Evolutionary conservation across 202 grass and related monocot genomes (phyloP), one percentile per base, ranked within the genome.

Genomic region (Musa balbisiana): DNA sequence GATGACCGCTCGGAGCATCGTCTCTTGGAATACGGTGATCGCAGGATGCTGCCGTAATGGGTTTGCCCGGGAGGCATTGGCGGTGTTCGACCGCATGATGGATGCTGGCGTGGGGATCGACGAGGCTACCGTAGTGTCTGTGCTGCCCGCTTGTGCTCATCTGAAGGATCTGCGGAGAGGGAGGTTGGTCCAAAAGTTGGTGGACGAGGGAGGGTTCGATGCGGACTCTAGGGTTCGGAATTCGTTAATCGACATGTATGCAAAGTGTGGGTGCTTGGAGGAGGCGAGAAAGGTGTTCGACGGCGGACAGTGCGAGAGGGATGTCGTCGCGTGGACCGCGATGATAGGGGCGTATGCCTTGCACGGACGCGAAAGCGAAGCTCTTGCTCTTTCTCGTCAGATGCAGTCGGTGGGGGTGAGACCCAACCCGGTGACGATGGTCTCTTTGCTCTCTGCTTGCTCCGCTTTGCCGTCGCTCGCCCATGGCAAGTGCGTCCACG

Each of bases 191-290:
- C 87, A 89, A 53, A 5, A 70, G 78, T 62, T 89, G 83, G 78
- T 74, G 27, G 85, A 82, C 26, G 83, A 72, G 76, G 76, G 62
- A 64, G 78, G 87, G 24, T 79, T 92, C 24, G 84, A 16, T 53
- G 59, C 15, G n/a, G 85, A 87, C 59, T 75, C 72, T 9, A 63
- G 51, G 1, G 90, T 92, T 51, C 81, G 79, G 55, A 89, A 89
- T 2, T 79, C 87, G 11, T 72, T 92, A 80, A 82, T 92, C 3
- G 87, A 92, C 58, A 92, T 92, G 90, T 92, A 92, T 10, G 84
- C 87, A 3, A 92, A 87, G 55, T 92, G 90, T 2, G 80, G 80
- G 78, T 83, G 72, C 52, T 71, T 92, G 74, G 71, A 80, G 52
- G 87, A 87, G 49, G 84, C 90, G 58, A 53, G 71, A 3, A 83